Percentiles rank a stretch among this genome's conserved stretches.
Conservation (phyloP, 345 rosid species). For the Corchorus capsularis region DNA sequence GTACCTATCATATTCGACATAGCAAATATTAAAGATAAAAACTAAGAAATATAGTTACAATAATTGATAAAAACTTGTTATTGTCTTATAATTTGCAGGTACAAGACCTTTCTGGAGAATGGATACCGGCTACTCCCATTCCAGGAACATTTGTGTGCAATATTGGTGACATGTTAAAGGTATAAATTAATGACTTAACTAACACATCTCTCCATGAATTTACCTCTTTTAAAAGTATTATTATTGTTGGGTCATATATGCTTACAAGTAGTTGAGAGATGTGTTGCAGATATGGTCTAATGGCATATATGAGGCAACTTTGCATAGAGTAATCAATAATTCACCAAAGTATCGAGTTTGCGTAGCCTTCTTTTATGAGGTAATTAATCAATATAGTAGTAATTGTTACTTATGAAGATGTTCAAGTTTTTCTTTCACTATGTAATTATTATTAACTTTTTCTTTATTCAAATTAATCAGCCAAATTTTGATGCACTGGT, state of each 20-base stretch:
- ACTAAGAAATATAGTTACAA: no score
- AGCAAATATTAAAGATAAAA: no score
- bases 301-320: constrained; percentile 75
- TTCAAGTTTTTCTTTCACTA: background rate
- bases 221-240: no score
- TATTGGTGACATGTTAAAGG: constrained; percentile 94
- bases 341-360: constrained; percentile 62
- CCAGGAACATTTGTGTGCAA: constrained; percentile 87
- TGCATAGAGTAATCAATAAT: constrained; percentile 70
- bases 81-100: constrained; percentile 48
- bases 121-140: constrained; percentile 82
- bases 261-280: no score
- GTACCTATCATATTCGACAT: background rate
- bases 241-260: no score
- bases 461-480: constrained; percentile 30
- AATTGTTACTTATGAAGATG: background rate
- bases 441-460: background rate
- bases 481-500: constrained; percentile 64
- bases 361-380: constrained; percentile 86
- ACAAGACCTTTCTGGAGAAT: constrained; percentile 65
- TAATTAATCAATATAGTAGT: constrained; percentile 6
- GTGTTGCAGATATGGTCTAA: constrained; percentile 68
- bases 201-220: no score
- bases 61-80: no score
- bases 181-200: constrained; percentile 13